Conservation (phyloP, 2,329 filamentous ascomycete genomes). For the Paraconiothyrium sp. region DNA sequence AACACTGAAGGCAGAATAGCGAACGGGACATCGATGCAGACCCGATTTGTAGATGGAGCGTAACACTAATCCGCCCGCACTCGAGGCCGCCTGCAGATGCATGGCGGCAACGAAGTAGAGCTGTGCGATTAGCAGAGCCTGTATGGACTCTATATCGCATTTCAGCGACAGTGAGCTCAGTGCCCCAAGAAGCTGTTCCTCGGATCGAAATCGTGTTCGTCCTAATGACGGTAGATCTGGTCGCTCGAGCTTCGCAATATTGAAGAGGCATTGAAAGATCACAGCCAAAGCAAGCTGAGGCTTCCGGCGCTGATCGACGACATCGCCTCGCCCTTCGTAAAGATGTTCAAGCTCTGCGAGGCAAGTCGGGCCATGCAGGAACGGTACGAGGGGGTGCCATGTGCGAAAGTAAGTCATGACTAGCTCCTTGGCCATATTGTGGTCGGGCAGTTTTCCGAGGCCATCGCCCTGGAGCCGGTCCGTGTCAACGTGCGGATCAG, state of each 20-base stretch:
- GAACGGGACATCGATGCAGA: not conserved
- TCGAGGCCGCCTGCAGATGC: not conserved
- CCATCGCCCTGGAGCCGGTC: not conserved
- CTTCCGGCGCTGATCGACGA: not conserved
- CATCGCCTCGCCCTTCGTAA: not conserved
- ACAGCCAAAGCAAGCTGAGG: not conserved
- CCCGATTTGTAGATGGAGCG: not conserved
- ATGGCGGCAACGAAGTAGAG: not conserved
- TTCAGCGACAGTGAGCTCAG: not conserved
- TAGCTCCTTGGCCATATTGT: not conserved
- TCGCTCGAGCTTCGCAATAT: not conserved
- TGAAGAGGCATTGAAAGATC: not conserved
- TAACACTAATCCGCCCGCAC: not conserved
- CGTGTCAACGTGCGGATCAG: not conserved
- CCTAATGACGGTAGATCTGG: not conserved
- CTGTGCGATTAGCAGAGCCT: not conserved
- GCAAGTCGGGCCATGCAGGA: not conserved
- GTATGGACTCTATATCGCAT: not conserved
- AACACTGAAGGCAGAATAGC: not conserved
- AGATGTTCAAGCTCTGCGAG: not conserved
- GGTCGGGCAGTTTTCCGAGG: not conserved
- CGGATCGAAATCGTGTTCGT: not conserved
- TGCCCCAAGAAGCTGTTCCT: not conserved
- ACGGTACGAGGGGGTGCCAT: not conserved
- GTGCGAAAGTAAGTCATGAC: not conserved